Base-by-base conservation (phyloP, 164 flowering plant genomes). In the Amborella trichopoda region DNA sequence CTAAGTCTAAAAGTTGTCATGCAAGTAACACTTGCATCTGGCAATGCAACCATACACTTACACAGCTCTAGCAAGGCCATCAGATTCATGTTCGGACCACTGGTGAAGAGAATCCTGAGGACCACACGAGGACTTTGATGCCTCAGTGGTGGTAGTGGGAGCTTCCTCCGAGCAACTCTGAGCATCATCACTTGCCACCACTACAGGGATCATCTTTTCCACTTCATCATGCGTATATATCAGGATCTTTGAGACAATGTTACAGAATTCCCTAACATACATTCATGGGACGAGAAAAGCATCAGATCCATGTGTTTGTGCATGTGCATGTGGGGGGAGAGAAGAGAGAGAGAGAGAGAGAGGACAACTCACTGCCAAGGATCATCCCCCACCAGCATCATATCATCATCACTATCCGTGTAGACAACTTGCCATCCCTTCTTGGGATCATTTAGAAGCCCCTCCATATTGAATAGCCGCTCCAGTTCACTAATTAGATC, bases 191-290 rank as follows among this genome's bases (percentile, higher is more conserved):
- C 34, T 46, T 4, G 34, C 36, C 37, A 46, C 41, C 37, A 46
- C 41, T 34, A 28, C 39, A 13, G 54, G 33, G 26, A 53, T 59
- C 44, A 36, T 14, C 28, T 26, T 20, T 23, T 28, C 48, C 28
- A 45, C 52, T 40, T 50, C 56, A 18, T 49, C 46, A 9, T 43
- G 41, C 30, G 62, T 46, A 46, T 33, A 68, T 53, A 63, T 56
- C 54, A 58, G 46, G 52, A 67, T 56, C 46, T 63, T 57, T 9
- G 49, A 49, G 18, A 49, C 62, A 27, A 44, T 46, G 27, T 50
- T 59, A 64, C 65, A 63, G 64, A 60, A 58, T 53, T 69, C 59
- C 64, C 69, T 64, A 59, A 41, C 50, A 34, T 57, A 42, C 17
- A 43, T 51, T 33, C 11, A 37, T 1, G 33, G 3, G 10, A 12